These are phyloP conservation scores for Raphanus raphanistrum DNA, from an alignment of 345 rosid species.

Conservation along the genomic window DNA sequence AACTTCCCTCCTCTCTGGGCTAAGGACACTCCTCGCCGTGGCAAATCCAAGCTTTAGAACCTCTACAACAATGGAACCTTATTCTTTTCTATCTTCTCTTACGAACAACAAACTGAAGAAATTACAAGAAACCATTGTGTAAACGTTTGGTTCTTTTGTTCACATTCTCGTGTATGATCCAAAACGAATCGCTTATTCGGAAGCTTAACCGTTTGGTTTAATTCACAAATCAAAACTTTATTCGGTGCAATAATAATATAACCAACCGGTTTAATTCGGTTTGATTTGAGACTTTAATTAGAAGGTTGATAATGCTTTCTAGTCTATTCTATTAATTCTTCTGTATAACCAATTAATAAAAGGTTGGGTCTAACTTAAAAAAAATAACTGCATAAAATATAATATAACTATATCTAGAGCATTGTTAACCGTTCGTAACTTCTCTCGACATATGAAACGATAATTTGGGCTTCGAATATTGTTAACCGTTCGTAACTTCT, in stretches of 20 bases:
- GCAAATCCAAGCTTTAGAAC: constrained; percentile 53
- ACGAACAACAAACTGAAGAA: not conserved
- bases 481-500: no score
- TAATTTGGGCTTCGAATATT: no score
- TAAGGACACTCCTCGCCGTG: constrained; percentile 42
- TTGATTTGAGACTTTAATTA: not conserved
- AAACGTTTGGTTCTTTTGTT: not conserved
- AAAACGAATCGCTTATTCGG: not conserved
- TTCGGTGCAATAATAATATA: no score
- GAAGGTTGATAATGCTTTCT: not conserved
- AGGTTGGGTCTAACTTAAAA: no score
- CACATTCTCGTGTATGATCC: no score
- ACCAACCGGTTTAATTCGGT: not conserved
- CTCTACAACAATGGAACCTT: not conserved
- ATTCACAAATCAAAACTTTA: not conserved
- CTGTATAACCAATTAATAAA: no score
- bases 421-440: no score
- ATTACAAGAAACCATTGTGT: constrained; percentile 1
- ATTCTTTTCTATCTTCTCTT: constrained; percentile 1
- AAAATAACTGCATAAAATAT: no score
- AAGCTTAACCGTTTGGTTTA: constrained; percentile 1
- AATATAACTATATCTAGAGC: no score
- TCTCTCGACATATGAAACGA: no score
- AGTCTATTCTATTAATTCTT: no score
- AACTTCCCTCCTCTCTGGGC: constrained; percentile 77